Conservation (phyloP, 371 early-diverging fungal genomes). For the Dinochytrium kinnereticum region DNA sequence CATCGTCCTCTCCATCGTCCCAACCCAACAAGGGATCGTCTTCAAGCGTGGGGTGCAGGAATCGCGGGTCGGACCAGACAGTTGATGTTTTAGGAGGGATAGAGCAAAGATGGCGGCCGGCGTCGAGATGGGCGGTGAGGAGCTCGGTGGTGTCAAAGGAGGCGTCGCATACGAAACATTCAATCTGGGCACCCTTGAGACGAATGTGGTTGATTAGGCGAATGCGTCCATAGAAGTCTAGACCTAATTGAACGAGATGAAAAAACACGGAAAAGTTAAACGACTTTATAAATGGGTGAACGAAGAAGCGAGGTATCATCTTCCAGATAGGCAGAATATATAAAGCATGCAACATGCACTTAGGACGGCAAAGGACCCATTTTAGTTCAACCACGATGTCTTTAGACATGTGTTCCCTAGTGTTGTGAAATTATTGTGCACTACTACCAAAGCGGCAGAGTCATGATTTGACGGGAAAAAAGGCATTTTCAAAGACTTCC, state of each 20-base stretch:
- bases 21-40: slow-evolving; percentile 87
- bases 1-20: slow-evolving; percentile 66
- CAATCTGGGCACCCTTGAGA: slow-evolving; percentile 63
- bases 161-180: slow-evolving; percentile 75
- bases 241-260: slow-evolving; percentile 35
- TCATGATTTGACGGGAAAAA: too few relatives aligned
- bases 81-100: slow-evolving; percentile 52
- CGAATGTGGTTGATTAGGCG: slow-evolving; percentile 89
- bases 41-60: slow-evolving; percentile 80
- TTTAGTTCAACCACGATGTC: too few relatives aligned
- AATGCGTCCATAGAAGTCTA: slow-evolving; percentile 86
- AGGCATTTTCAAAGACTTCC: too few relatives aligned
- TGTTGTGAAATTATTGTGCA: too few relatives aligned
- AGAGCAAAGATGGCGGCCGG: slow-evolving; percentile 37
- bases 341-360: too few relatives aligned
- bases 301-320: too few relatives aligned
- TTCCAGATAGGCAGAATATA: too few relatives aligned
- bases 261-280: slow-evolving; percentile 10
- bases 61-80: slow-evolving; percentile 81
- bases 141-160: slow-evolving; percentile 55
- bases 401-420: too few relatives aligned
- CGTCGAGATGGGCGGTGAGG: slow-evolving; percentile 54
- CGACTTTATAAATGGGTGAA: not conserved
- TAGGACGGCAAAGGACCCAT: too few relatives aligned
- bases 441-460: too few relatives aligned